A percentile compares a stretch with the other conserved stretches of the same genome.
Conservation (phyloP, 2,329 filamentous ascomycete genomes). For the Coniochaeta hoffmannii region DNA sequence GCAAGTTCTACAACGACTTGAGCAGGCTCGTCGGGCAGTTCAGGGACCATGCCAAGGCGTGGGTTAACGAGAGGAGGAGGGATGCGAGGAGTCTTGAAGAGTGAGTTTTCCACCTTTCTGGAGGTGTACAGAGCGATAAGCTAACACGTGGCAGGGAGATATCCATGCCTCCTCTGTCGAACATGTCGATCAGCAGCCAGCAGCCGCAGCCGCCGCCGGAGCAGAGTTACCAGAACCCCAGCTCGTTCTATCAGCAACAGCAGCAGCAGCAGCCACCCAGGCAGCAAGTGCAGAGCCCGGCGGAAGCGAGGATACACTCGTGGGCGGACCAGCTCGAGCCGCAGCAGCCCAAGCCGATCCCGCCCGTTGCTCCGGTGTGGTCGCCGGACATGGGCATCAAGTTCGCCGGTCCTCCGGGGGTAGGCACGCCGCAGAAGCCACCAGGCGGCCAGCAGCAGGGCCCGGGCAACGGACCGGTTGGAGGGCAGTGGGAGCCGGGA, state of each 20-base stretch:
- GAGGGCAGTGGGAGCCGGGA: conserved; percentile 51
- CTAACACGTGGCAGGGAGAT: conserved; percentile 32
- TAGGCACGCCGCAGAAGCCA: conserved; percentile 3
- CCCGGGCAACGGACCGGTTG: conserved; percentile 11
- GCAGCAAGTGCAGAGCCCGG: conserved; percentile 20
- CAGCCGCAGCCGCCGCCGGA: conserved; percentile 7
- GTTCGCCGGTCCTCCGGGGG: conserved; percentile 47
- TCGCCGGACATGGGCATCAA: conserved; percentile 73
- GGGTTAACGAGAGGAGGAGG: conserved; percentile 71
- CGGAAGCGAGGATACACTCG: conserved; percentile 49
- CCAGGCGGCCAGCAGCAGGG: conserved; percentile 8
- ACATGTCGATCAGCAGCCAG: conserved; percentile 29
- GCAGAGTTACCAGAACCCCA: conserved; percentile 10
- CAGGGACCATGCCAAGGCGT: conserved; percentile 67
- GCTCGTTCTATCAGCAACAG: conserved; percentile 18
- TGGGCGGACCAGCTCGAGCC: conserved; percentile 48
- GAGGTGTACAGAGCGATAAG: conserved; percentile 3
- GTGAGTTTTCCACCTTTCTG: conserved; percentile 33
- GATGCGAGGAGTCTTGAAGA: conserved; percentile 75
- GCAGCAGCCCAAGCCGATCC: conserved; percentile 45
- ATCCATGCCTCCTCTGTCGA: conserved; percentile 42
- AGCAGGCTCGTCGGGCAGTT: conserved; percentile 79
- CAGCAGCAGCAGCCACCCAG: conserved; percentile 12
- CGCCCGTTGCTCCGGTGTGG: conserved; percentile 48
- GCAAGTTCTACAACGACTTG: conserved; percentile 96